Percentiles rank a stretch among this genome's conserved stretches.
These are phyloP conservation scores for Takashimella tepidaria DNA, from an alignment of 1,284 basidiomycete species.

Conservation along the genomic window DNA sequence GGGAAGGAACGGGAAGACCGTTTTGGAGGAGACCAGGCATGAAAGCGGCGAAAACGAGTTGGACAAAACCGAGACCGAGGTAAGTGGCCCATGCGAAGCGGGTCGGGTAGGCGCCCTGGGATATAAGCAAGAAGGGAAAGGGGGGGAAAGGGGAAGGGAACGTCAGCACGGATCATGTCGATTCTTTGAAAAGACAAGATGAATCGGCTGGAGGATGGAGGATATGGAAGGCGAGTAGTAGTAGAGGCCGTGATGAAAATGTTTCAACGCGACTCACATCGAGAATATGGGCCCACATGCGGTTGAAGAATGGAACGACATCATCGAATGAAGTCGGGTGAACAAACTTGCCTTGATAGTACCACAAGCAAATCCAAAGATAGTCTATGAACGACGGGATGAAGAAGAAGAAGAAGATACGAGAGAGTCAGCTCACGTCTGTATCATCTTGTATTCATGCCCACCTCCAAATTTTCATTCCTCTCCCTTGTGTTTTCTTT, in stretches of 20 bases:
- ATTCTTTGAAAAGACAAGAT: no score
- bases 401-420: background rate
- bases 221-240: no score
- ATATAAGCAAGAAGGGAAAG: background rate
- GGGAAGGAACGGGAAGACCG: conserved; percentile 81
- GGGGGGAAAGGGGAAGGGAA: background rate
- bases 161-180: conserved; percentile 4
- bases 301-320: conserved; percentile 69
- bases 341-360: conserved; percentile 85
- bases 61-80: conserved; percentile 79
- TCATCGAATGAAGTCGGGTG: conserved; percentile 67
- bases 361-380: conserved; percentile 96
- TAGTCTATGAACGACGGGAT: conserved; percentile 79
- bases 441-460: no score
- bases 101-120: conserved; percentile 85
- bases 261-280: conserved; percentile 65
- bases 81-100: conserved; percentile 83
- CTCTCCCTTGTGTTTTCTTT: no score
- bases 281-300: conserved; percentile 78
- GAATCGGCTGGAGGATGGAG: no score
- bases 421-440: background rate
- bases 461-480: no score
- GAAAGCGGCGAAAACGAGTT: conserved; percentile 82
- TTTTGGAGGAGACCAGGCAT: conserved; percentile 84
- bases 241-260: no score